phyloP scores from a whole-genome alignment of 2,329 filamentous ascomycete genomes.

The Ascochyta viciae-villosae region DNA sequence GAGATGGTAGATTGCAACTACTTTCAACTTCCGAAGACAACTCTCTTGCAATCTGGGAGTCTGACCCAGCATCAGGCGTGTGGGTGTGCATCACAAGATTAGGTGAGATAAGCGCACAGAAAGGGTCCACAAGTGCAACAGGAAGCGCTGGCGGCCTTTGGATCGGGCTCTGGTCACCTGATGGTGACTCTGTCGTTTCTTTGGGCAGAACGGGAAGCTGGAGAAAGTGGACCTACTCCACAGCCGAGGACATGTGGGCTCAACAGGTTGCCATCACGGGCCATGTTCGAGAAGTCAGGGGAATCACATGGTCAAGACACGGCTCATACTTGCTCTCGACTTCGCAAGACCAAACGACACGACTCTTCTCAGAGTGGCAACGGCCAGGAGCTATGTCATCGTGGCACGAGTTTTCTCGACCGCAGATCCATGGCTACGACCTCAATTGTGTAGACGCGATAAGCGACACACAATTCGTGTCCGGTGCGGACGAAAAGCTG shows the following conservation, averaged over 20 bases:
- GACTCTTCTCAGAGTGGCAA: slow-evolving; percentile 83
- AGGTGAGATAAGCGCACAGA: slow-evolving; percentile 92
- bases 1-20: slow-evolving; percentile 68
- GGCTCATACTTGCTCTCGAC: slow-evolving; percentile 89
- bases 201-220: slow-evolving; percentile 92
- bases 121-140: slow-evolving; percentile 94
- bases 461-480: slow-evolving; percentile 79
- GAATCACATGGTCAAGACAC: slow-evolving; percentile 81
- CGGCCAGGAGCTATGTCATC: slow-evolving; percentile 55
- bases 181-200: slow-evolving; percentile 76
- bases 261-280: slow-evolving; percentile 81
- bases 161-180: slow-evolving; percentile 90
- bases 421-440: slow-evolving; percentile 98
- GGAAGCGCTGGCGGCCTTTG: slow-evolving; percentile 96
- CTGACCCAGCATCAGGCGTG: slow-evolving; percentile 81
- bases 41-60: slow-evolving; percentile 90
- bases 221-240: slow-evolving; percentile 79
- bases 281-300: slow-evolving; percentile 81
- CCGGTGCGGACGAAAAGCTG: slow-evolving; percentile 97
- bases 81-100: slow-evolving; percentile 88
- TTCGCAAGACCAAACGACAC: slow-evolving; percentile 89
- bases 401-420: slow-evolving; percentile 95
- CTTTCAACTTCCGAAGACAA: slow-evolving; percentile 95
- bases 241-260: slow-evolving; percentile 71
- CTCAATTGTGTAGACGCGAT: slow-evolving; percentile 90